Percentiles rank a stretch among this genome's conserved stretches.
phyloP scores from a whole-genome alignment of 1,139 yeast genomes.

The Diutina siamensis region DNA sequence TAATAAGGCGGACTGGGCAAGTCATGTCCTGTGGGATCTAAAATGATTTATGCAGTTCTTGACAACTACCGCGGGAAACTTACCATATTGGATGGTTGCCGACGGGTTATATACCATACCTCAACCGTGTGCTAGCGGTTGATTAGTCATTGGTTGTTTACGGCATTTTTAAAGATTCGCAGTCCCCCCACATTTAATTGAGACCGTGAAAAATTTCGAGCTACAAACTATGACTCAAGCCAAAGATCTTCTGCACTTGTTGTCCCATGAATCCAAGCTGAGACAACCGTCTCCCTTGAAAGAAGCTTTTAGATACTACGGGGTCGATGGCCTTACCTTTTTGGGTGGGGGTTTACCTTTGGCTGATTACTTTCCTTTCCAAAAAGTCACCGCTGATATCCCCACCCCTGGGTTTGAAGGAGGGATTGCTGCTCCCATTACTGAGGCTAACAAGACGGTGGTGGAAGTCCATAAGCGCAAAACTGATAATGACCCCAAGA shows the following conservation, averaged over 20 bases:
- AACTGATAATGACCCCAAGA: constrained; percentile 20
- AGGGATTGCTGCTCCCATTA: constrained; percentile 64
- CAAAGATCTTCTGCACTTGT: constrained; percentile 63
- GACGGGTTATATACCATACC: not conserved
- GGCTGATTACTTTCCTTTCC: constrained; percentile 87
- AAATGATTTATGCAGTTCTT: not conserved
- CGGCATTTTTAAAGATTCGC: not conserved
- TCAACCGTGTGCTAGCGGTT: not conserved
- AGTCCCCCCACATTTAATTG: not conserved
- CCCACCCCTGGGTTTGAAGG: constrained; percentile 67
- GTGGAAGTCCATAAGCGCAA: constrained; percentile 32
- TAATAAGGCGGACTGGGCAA: no score
- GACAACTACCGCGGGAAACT: not conserved
- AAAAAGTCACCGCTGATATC: constrained; percentile 52
- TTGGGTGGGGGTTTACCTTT: constrained; percentile 95
- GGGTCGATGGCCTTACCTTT: constrained; percentile 67
- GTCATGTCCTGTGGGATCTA: no score
- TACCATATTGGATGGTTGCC: not conserved
- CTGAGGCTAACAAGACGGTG: constrained; percentile 32
- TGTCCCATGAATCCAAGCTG: constrained; percentile 67
- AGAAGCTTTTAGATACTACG: constrained; percentile 67
- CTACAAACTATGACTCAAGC: constrained; percentile 17
- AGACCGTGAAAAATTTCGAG: not conserved
- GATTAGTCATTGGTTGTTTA: not conserved
- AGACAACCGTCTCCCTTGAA: constrained; percentile 78